These are phyloP conservation scores for Limnanthes douglasii DNA, from an alignment of 345 rosid genomes.

Conservation along the genomic window DNA sequence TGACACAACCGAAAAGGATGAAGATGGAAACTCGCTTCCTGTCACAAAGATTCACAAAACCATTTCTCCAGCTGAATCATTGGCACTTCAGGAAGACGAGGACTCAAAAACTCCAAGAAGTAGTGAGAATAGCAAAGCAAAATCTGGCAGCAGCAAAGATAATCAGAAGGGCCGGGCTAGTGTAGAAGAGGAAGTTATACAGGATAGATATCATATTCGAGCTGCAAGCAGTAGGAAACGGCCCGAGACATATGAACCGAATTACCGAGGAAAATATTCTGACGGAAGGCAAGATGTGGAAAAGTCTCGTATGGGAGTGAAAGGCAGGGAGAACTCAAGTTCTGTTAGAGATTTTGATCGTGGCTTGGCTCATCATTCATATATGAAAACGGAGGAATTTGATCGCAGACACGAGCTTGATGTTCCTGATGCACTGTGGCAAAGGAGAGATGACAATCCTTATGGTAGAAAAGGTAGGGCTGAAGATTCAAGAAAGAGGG, in stretches of 20 bases:
- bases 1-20: conserved; percentile 21
- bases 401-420: conserved; percentile 63
- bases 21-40: conserved; percentile 13
- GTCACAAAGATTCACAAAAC: conserved; percentile 20
- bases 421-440: conserved; percentile 39
- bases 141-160: conserved; percentile 78
- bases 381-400: conserved; percentile 36
- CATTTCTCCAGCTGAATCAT: conserved; percentile 25
- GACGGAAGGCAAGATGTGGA: conserved; percentile 51
- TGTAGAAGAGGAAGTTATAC: conserved; percentile 77
- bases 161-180: conserved; percentile 46
- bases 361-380: conserved; percentile 19
- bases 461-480: conserved; percentile 37
- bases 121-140: conserved; percentile 81
- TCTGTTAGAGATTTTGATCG: conserved; percentile 45
- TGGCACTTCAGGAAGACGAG: conserved; percentile 42
- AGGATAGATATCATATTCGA: conserved; percentile 33
- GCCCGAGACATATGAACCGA: conserved; percentile 35
- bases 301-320: conserved; percentile 24
- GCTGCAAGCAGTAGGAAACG: conserved; percentile 25
- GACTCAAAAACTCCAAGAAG: conserved; percentile 76
- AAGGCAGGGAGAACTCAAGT: conserved; percentile 43
- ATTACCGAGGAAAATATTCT: conserved; percentile 39
- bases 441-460: conserved; percentile 48
- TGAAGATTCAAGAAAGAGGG: conserved; percentile 65